Evolutionary conservation across 768 basidiomycete genomes (phyloP), one percentile per base, ranked within the genome.

Genomic region (Collybia sordida): DNA sequence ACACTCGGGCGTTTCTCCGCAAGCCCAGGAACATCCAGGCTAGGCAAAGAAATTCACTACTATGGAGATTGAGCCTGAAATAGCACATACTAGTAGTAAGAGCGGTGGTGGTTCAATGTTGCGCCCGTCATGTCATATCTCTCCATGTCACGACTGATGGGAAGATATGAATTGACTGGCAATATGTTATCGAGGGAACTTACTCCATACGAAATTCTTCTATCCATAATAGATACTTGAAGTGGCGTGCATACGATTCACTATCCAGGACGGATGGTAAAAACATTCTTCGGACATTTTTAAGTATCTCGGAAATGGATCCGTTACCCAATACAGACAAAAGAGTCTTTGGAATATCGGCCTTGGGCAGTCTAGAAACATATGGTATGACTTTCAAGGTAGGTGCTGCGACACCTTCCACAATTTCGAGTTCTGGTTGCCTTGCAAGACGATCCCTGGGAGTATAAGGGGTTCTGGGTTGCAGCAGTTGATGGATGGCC

Each of bases 1-100:
- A 83, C 75, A 50, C 78, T 78, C 0, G 81, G 79, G 1, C 81
- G 69, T 49, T 81, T 82, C 56, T 83, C 82, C 1, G 81, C 79
- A 6, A 85, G 62, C 1, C 81, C 82, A 12, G 78, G 74, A 19
- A 79, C 73, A 24, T 59, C 51, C 19, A 79, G 61, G 46, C 77
- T 78, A 42, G 50, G 50, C 31, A 36, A 14, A 31, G 4, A 21
- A 22, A 8, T 9, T 11, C 6, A 6, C 12, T 39, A 11, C 18
- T 4, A 11, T 38, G 25, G 7, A n/a, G 56, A 50, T 37, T 25
- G 45, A 37, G 3, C 47, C 8, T 9, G 41, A 41, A 43, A 5
- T 52, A 15, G 4, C 18, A 55, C 75, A 34, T 43, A 77, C 78
- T 68, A 68, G 54, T 77, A 73, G 27, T 66, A 69, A 3, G 45